Conservation (phyloP, 163 green algal species). For the Volvox carteri region DNA sequence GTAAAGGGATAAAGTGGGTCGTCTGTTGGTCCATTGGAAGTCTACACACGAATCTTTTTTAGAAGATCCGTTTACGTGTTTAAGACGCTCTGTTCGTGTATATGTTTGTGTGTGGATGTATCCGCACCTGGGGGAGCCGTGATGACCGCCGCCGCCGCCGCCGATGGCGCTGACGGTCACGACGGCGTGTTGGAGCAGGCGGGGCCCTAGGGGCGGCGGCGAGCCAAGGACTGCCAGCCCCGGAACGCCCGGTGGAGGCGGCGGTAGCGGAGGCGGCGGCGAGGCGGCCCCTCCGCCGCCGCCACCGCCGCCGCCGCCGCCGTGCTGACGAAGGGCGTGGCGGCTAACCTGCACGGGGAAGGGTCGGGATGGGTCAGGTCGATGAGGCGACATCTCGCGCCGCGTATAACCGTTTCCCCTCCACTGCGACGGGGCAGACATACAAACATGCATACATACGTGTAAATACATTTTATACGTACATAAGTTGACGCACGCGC, state of each 20-base stretch:
- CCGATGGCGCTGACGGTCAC: neutral
- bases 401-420: no score
- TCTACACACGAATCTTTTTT: no score
- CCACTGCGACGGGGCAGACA: neutral
- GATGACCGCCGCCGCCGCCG: neutral
- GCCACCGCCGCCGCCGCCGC: neutral
- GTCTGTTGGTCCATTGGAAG: no score
- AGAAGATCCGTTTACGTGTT: no score
- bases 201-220: neutral
- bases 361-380: neutral
- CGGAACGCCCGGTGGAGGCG: neutral
- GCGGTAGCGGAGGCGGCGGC: neutral
- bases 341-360: neutral
- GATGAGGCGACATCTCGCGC: no score
- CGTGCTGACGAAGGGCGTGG: neutral
- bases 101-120: no score
- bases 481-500: neutral
- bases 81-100: no score
- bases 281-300: neutral
- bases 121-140: neutral
- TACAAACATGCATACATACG: neutral
- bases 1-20: no score
- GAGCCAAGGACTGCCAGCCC: neutral
- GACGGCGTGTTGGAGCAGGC: neutral
- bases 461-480: neutral